These are phyloP conservation scores for Mediolabrus comicus DNA, from an alignment of 108 stramenopile genomes.

Conservation along the genomic window DNA sequence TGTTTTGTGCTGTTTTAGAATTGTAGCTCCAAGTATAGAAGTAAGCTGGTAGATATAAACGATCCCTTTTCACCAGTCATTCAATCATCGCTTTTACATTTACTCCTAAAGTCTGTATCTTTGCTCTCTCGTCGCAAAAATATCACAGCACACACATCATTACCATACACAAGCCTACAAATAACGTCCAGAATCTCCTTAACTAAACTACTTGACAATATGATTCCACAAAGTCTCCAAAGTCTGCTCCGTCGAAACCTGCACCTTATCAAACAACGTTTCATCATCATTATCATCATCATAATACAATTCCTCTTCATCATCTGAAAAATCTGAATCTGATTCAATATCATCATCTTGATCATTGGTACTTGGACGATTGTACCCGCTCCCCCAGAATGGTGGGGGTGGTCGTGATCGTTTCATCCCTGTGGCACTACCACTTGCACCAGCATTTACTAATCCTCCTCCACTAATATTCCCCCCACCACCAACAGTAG, in stretches of 20 bases:
- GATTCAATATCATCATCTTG: constrained; percentile 12
- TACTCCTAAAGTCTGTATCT: too few species aligned
- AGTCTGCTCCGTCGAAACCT: constrained; percentile 40
- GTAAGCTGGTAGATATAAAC: too few species aligned
- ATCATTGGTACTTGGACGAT: constrained; percentile 13
- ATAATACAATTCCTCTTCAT: constrained; percentile 28
- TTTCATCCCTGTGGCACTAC: not conserved
- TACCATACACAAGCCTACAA: too few species aligned
- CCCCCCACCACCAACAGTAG: not conserved
- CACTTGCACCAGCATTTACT: too few species aligned
- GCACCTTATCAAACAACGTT: constrained; percentile 39
- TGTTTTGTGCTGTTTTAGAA: too few species aligned
- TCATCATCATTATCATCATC: constrained; percentile 48
- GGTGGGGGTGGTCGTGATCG: constrained; percentile 13
- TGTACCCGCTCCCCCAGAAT: constrained; percentile 37
- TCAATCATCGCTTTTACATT: too few species aligned
- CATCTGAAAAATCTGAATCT: constrained; percentile 14
- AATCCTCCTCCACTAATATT: too few species aligned
- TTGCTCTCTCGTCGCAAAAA: too few species aligned
- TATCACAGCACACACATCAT: too few species aligned
- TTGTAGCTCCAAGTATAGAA: too few species aligned
- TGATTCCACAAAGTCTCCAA: constrained; percentile 42
- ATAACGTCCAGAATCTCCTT: not conserved
- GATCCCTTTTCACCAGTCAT: too few species aligned
- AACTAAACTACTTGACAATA: constrained; percentile 29